Base-by-base conservation (phyloP, 768 basidiomycete species). In the Lentinula raphanica region DNA sequence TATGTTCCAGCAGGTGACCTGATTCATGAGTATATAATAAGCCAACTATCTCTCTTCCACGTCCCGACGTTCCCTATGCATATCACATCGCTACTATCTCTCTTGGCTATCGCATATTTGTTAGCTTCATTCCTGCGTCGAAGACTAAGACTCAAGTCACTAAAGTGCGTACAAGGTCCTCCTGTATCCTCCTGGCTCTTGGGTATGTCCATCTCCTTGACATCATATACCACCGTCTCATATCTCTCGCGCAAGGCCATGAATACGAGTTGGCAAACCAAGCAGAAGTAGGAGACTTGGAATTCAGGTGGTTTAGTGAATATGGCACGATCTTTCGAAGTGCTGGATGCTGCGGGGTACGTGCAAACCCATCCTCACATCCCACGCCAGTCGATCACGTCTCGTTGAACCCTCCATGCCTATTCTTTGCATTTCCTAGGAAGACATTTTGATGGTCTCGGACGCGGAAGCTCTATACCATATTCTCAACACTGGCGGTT, bases 401-500 rank as follows among this genome's bases (percentile, higher is more conserved):
- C 3, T 27, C 13, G 12, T 32, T 42, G 32, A 15, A 9, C 23
- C 21, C 12, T 44, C 19, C 23, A 9, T 44, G 19, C 42, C 21
- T 21, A 44, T 44, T n/a, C n/a, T n/a, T 21, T 25, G 17, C n/a
- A 54, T 13, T 17, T 19, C 11, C 8, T 17, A 71, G 69, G 64
- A 68, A 55, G 65, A 74, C 62, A 66, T 50, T 17, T 62, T 64
- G 31, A 64, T 69, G 50, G 60, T 66, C 19, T 62, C 66, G 12
- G 68, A 70, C 44, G 67, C 67, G 6, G 40, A 56, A 31, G 54
- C 54, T n/a, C 28, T 56, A 15, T 27, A 56, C 32, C 54, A 56
- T 25, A 56, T 71, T 19, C 64, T 69, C 6, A 67, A 69, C 31
- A 65, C 65, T 1, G 64, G 64, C n/a, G 64, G 64, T 5, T 71